Conservation (phyloP, 805 yeast genomes). For the Candida sithepensis region DNA sequence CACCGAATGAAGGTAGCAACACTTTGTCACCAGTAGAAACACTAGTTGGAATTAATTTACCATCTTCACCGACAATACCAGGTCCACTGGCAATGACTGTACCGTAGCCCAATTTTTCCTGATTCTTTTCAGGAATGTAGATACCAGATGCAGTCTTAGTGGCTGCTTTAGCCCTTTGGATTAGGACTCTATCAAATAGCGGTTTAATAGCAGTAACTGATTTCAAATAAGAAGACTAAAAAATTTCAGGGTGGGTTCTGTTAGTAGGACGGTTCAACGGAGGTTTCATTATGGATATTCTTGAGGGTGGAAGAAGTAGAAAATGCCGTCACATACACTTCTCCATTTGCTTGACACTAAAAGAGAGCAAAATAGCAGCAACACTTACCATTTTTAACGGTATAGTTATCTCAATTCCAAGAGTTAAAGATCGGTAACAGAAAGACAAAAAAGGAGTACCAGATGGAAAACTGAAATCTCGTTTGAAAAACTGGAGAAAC, state of each 20-base stretch:
- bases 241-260: background rate
- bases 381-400: too few species aligned
- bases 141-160: conserved; percentile 90
- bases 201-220: conserved; percentile 62
- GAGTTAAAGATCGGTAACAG: too few species aligned
- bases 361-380: too few species aligned
- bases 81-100: conserved; percentile 94
- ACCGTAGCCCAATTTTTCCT: conserved; percentile 88
- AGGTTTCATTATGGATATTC: too few species aligned
- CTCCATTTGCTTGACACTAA: too few species aligned
- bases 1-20: conserved; percentile 92
- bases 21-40: conserved; percentile 92
- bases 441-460: too few species aligned
- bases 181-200: conserved; percentile 91
- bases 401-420: too few species aligned
- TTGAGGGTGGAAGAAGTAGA: too few species aligned
- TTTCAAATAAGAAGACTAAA: conserved; percentile 2
- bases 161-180: conserved; percentile 91
- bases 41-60: conserved; percentile 65
- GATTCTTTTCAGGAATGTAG: conserved; percentile 94
- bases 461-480: too few species aligned
- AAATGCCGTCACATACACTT: too few species aligned
- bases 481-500: background rate
- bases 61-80: conserved; percentile 74
- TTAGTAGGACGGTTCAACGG: background rate